Evolutionary conservation across 306 rosid species (phyloP), one percentile per base, ranked within the genome.

Genomic region (Inga oerstediana): DNA sequence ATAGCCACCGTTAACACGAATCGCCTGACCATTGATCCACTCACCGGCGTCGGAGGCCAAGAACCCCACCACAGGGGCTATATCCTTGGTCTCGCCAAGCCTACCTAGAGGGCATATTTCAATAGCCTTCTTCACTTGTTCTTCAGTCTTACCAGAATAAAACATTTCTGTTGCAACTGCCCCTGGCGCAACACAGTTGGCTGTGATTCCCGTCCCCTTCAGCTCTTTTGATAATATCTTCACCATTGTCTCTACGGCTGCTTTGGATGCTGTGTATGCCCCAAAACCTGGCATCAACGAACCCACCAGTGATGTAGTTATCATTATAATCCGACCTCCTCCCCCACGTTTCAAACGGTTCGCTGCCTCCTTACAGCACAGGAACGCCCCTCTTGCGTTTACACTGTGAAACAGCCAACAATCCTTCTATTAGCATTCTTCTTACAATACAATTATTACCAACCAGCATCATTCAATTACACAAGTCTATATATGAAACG

Each of bases 1-100:
- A 72, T 74, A 86, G 24, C 93, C 91, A 1, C 93, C 93, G 24
- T 90, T 90, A 20, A 81, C 90, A 19, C 91, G 88, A 76, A 90
- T 76, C 15, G 86, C 88, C 67, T 90, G 93, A 54, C 91, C 93
- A 66, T 90, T 90, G 16, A 90, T 84, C 93, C 91, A 90, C 45
- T 78, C 89, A 13, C 88, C 79, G 1, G 82, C 84, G 64, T 90
- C 93, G 13, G 79, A 49, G 11, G 86, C 93, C 79, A 90, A 81
- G 58, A 90, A 90, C 19, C 90, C 93, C 8, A 90, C 93, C 13
- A 86, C 22, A n/a, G 87, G 84, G 1, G 87, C 90, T 58, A 90
- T 80, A 45, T 90, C 93, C 24, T 82, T 62, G 6, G 87, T 68
- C 85, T 85, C 75, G 10, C 93, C 93, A 10, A 90, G 88, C 35